Evolutionary conservation across 208 protist species (phyloP).

Genomic region (Trypanosoma platydactyli): DNA sequence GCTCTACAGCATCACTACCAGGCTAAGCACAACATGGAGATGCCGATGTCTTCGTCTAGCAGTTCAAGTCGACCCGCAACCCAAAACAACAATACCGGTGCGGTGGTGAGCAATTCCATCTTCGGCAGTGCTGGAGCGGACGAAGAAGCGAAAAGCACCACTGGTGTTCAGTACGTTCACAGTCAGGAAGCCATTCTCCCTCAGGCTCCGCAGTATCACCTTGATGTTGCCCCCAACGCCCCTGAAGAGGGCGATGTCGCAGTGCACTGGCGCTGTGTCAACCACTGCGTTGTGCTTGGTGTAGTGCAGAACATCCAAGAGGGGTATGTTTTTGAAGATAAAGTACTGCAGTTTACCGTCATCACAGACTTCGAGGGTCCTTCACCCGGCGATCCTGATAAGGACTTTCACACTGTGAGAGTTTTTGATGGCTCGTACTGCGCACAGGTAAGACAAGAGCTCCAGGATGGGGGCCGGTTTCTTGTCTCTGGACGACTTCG

Average conservation of each 20-base stretch:
- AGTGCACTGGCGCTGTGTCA: conserved; percentile 84
- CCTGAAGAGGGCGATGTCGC: conserved; percentile 85
- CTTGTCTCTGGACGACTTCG: conserved; percentile 75
- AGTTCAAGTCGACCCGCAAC: conserved; percentile 1
- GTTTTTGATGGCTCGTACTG: conserved; percentile 66
- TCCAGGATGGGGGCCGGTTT: conserved; percentile 52
- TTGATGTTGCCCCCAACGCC: conserved; percentile 83
- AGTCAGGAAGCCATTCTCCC: conserved; percentile 62
- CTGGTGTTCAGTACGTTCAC: conserved; percentile 49
- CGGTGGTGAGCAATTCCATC: conserved; percentile 4
- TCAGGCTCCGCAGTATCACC: conserved; percentile 76
- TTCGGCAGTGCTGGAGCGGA: conserved; percentile 8
- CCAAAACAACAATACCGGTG: conserved; percentile 15
- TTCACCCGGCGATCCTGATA: conserved; percentile 78
- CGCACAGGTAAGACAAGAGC: conserved; percentile 34
- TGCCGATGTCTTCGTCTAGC: conserved; percentile 35
- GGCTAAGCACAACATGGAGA: conserved; percentile 89
- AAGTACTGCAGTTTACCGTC: conserved; percentile 85
- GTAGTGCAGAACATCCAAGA: conserved; percentile 71
- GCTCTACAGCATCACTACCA: conserved; percentile 89
- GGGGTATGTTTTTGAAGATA: conserved; percentile 86
- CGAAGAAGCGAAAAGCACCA: conserved; percentile 19
- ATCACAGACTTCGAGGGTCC: conserved; percentile 80
- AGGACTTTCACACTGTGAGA: conserved; percentile 85
- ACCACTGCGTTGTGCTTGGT: conserved; percentile 80